Percentiles rank a stretch among this genome's conserved stretches.
These are phyloP conservation scores for Lachancea mirantina DNA, from an alignment of 805 yeast genomes.

Conservation along the genomic window DNA sequence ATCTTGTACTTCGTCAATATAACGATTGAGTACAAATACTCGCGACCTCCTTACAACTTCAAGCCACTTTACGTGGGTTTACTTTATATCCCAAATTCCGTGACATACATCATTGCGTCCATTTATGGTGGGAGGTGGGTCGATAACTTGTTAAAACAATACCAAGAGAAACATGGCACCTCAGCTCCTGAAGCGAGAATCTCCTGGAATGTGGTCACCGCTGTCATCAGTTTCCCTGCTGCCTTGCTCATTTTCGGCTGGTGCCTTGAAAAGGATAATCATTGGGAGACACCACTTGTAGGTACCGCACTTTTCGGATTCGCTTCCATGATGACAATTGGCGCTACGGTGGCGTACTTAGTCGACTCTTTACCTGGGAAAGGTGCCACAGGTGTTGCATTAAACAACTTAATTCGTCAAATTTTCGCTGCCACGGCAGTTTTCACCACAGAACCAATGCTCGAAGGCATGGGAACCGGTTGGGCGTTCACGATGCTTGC, in stretches of 20 bases:
- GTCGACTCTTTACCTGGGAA: constrained; percentile 81
- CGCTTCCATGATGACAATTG: constrained; percentile 78
- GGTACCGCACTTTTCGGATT: constrained; percentile 80
- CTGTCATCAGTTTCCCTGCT: constrained; percentile 55
- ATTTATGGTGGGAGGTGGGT: constrained; percentile 78
- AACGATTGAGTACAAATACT: constrained; percentile 58
- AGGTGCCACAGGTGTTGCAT: constrained; percentile 84
- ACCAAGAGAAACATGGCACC: constrained; percentile 53
- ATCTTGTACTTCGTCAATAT: constrained; percentile 67
- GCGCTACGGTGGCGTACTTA: constrained; percentile 70
- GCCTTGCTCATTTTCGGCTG: constrained; percentile 74
- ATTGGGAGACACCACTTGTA: constrained; percentile 73
- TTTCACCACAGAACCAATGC: constrained; percentile 65
- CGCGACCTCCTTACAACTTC: constrained; percentile 64
- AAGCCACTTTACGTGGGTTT: constrained; percentile 60
- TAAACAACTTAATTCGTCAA: constrained; percentile 70
- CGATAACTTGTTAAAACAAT: constrained; percentile 51
- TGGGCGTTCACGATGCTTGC: constrained; percentile 61
- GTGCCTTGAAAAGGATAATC: constrained; percentile 58
- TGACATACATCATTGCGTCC: constrained; percentile 68
- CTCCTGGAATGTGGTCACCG: constrained; percentile 63
- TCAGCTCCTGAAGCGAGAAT: constrained; percentile 72
- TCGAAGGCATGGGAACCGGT: constrained; percentile 62
- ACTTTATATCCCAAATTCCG: constrained; percentile 76
- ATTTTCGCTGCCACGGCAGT: constrained; percentile 69